Evolutionary conservation across 106 monocot species (phyloP).

Genomic region (Hemerocallis citrina): DNA sequence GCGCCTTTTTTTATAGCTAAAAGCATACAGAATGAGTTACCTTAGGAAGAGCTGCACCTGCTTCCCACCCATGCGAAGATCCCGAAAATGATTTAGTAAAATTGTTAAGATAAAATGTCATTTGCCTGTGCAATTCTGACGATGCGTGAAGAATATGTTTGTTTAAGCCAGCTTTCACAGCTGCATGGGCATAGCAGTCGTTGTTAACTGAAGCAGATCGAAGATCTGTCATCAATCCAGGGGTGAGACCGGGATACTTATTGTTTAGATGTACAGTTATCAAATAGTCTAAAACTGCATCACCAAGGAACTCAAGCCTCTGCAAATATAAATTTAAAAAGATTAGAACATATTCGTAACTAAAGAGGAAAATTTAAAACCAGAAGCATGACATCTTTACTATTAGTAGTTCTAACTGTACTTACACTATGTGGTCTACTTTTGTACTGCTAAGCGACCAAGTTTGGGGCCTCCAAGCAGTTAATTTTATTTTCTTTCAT

Average conservation of each 20-base stretch:
- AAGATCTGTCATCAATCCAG: constrained; percentile 54
- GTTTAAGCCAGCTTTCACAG: constrained; percentile 53
- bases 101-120: constrained; percentile 31
- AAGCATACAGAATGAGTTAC: constrained; percentile 13
- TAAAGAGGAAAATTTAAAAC: neutral
- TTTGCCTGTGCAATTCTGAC: constrained; percentile 41
- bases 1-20: neutral
- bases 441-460: no score
- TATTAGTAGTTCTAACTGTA: no score
- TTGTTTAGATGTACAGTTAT: constrained; percentile 35
- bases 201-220: constrained; percentile 63
- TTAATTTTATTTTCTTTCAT: no score
- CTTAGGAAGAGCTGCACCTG: constrained; percentile 60
- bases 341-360: neutral
- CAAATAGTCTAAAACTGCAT: constrained; percentile 58
- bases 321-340: constrained; percentile 8
- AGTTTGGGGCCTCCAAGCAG: no score
- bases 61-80: constrained; percentile 68
- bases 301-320: constrained; percentile 66
- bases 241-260: constrained; percentile 37
- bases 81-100: constrained; percentile 33
- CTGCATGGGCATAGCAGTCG: constrained; percentile 68
- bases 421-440: no score
- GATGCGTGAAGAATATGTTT: constrained; percentile 65
- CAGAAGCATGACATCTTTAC: no score